Evolutionary conservation across 257 asterid species (phyloP), one percentile per base, ranked within the genome.

Genomic region (Solanum paucissectum): DNA sequence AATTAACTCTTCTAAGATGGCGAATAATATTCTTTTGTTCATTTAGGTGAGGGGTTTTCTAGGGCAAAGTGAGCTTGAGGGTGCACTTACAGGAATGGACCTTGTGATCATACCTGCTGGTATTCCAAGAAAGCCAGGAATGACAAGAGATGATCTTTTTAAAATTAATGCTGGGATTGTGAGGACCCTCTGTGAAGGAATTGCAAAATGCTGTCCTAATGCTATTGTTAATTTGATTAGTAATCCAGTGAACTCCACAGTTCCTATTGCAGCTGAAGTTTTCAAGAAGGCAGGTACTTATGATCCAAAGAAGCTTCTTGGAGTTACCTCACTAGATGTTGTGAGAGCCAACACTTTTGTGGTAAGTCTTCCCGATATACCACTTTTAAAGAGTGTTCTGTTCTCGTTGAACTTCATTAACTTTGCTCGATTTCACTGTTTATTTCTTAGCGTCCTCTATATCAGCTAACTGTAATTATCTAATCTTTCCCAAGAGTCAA

Each of bases 131-230:
- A 97, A 97, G 93, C 99, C 98, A 66, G 99, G 99, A 90, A 97
- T 95, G 99, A 93, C 99, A 14, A 95, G 99, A 90, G 99, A 97
- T 85, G 99, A 95, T 91, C 98, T 97, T 89, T 97, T 97, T 90
- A 95, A 95, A 90, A 95, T 97, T 90, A 97, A 97, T 90, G 99
- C 98, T 5, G 99, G 99, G 86, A 97, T 97, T 38, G 99, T 97
- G 37, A 95, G 91, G 91, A 95, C 98, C 10, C 94, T 97, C 38
- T 95, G 95, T 88, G 98, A 95, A 93, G 99, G 98, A 90, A 94
- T 97, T 89, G 95, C 95, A 9, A 95, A 94, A 91, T 91, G 95
- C 91, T 95, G 98, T 37, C 98, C 98, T 44, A 93, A 91, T 68
- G 98, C 99, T 86, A 88, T 97, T 87, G 98, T 97, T 49, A 97